Conservation (phyloP, 1,284 basidiomycete genomes). For the Entoloma clypeatum region DNA sequence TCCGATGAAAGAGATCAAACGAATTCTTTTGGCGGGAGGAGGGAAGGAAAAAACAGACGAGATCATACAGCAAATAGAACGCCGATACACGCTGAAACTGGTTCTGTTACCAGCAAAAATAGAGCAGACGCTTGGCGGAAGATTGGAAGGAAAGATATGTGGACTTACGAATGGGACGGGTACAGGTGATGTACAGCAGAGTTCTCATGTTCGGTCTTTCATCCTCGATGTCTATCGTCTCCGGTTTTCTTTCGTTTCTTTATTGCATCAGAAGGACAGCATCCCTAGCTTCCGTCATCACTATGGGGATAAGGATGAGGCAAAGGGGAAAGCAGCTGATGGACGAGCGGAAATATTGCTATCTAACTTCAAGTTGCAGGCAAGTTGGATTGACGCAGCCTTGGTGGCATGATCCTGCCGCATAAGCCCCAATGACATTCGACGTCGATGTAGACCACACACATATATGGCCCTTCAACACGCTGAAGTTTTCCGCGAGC, state of each 20-base stretch:
- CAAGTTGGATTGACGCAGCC: too few relatives aligned
- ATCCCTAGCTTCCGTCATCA: slow-evolving; percentile 63
- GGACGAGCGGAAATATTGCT: too few relatives aligned
- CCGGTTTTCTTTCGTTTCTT: slow-evolving; percentile 56
- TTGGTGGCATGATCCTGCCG: too few relatives aligned
- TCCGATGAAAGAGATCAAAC: slow-evolving; percentile 1
- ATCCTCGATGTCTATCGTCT: slow-evolving; percentile 63
- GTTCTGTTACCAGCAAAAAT: slow-evolving; percentile 72
- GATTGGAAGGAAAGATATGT: slow-evolving; percentile 2
- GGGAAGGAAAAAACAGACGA: slow-evolving; percentile 37
- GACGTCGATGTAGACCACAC: too few relatives aligned
- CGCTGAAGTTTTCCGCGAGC: too few relatives aligned
- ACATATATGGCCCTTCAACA: too few relatives aligned
- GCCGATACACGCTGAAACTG: slow-evolving; percentile 70
- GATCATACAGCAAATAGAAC: slow-evolving; percentile 59
- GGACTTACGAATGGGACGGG: slow-evolving; percentile 60
- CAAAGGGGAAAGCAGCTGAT: slow-evolving; percentile 35
- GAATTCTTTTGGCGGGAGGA: not conserved
- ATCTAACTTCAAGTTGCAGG: too few relatives aligned
- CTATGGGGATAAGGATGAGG: slow-evolving; percentile 40
- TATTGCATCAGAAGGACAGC: slow-evolving; percentile 58
- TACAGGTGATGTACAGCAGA: slow-evolving; percentile 64
- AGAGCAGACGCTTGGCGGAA: not conserved
- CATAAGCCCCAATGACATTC: too few relatives aligned
- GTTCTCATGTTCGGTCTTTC: slow-evolving; percentile 51